phyloP scores from a whole-genome alignment of 495 filamentous ascomycete genomes.

The Aspergillus sclerotiicarbonarius region DNA sequence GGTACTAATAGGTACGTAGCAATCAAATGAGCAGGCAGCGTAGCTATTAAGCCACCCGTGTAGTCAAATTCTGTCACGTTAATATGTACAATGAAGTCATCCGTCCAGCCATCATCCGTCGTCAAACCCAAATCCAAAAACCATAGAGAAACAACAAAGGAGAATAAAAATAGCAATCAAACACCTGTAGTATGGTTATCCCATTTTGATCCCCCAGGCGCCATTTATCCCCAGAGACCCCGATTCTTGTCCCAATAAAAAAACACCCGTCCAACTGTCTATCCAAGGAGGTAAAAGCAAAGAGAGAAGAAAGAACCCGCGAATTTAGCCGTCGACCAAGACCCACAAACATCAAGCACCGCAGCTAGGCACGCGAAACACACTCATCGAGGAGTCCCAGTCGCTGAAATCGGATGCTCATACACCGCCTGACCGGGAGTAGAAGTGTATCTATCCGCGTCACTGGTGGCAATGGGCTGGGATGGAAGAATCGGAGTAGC shows the following conservation, averaged over 20 bases:
- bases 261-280: constrained; percentile 30
- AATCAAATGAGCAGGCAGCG: background rate
- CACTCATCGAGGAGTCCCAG: constrained; percentile 37
- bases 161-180: constrained; percentile 20
- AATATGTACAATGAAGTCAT: constrained; percentile 23
- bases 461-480: constrained; percentile 31
- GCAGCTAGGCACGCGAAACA: background rate
- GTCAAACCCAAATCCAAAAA: constrained; percentile 6
- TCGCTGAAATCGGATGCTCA: constrained; percentile 33
- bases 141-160: constrained; percentile 9
- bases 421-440: constrained; percentile 27
- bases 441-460: constrained; percentile 37
- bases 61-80: background rate
- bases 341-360: constrained; percentile 7
- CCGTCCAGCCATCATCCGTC: constrained; percentile 4
- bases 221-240: constrained; percentile 29
- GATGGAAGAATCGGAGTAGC: constrained; percentile 43
- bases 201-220: constrained; percentile 27
- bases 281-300: constrained; percentile 19
- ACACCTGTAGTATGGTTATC: constrained; percentile 17
- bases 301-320: constrained; percentile 13
- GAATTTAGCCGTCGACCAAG: constrained; percentile 16
- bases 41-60: background rate
- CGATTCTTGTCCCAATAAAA: constrained; percentile 22
- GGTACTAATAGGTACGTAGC: too few species aligned